Base-by-base conservation (phyloP, 176 grass and related monocot species). In the Hordeum marinum region DNA sequence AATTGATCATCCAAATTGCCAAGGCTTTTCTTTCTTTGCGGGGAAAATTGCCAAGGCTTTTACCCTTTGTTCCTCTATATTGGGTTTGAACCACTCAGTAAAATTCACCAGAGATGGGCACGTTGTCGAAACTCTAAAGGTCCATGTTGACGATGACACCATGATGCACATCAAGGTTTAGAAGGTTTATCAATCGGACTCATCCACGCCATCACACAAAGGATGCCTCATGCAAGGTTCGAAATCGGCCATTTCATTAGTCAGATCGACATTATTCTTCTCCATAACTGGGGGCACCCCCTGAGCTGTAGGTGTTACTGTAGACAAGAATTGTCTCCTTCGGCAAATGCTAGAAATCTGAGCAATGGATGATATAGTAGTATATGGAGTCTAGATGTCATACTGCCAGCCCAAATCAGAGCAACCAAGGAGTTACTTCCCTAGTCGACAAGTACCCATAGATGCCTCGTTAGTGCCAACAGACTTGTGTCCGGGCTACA, bases 41-140 rank as follows among this genome's bases (percentile, higher is more conserved):
- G 31, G 31, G 31, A 3, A 79, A 18, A 32, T 40, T 67, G 6
- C 2, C 20, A 9, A 68, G 43, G 43, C 76, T n/a, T 11, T 67
- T 48, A 85, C 87, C 76, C 67, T 39, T 76, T 80, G 25, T 74
- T 81, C 87, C 76, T 76, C 75, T 89, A 59, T 80, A 80, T 82
- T 75, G 20, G 34, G 35, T 68, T 80, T 21, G 8, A 63, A 75
- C 58, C 84, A 46, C 77, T 80, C 82, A 89, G 26, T 75, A 89
- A 68, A 89, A 80, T 75, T 85, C 60, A 0, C 48, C 36, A n/a
- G 54, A 27, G 1, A 81, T 68, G 61, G 82, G 86, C 48, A 97
- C 71, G 82, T 91, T 88, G 82, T 85, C 82, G 14, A 97, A 93
- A 84, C 90, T 93, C 92, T 84, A 97, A 48, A 94, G 86, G 68